A percentile compares a stretch with the other conserved stretches of the same genome.
Evolutionary conservation across 2,329 filamentous ascomycete species (phyloP).

Genomic region (Fusarium oxysporum): DNA sequence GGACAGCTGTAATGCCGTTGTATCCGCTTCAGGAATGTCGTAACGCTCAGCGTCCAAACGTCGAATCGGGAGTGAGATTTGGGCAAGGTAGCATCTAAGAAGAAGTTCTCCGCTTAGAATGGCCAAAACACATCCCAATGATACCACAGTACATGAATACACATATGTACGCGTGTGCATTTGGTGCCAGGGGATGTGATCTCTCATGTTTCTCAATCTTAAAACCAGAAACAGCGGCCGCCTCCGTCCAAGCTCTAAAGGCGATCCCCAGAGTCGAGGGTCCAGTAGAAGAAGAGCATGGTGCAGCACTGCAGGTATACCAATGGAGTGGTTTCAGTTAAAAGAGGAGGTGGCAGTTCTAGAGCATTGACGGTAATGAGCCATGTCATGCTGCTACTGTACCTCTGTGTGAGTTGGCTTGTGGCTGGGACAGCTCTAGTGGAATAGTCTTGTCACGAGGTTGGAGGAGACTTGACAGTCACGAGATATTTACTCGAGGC

Average conservation of each 20-base stretch:
- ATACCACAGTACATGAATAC: constrained; percentile 5
- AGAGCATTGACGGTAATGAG: neutral
- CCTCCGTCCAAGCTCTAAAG: neutral
- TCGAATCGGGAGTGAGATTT: neutral
- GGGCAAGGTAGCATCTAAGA: constrained; percentile 17
- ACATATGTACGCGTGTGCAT: constrained; percentile 9
- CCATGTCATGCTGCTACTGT: constrained; percentile 1
- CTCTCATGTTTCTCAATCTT: constrained; percentile 9
- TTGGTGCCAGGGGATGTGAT: neutral
- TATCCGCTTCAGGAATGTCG: constrained; percentile 16
- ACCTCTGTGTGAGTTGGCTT: constrained; percentile 1
- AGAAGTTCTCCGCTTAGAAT: constrained; percentile 4
- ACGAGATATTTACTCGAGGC: constrained; percentile 8
- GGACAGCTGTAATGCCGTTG: neutral
- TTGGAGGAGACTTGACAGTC: neutral
- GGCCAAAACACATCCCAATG: neutral
- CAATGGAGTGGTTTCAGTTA: constrained; percentile 25
- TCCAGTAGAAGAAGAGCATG: constrained; percentile 11
- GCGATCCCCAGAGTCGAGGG: neutral
- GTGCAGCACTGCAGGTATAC: neutral
- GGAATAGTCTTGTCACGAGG: neutral
- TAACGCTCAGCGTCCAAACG: neutral
- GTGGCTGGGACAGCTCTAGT: constrained; percentile 3
- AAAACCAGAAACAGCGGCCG: constrained; percentile 23
- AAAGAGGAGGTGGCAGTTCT: constrained; percentile 6